phyloP scores from a whole-genome alignment of 129 eudicot species.

The Mikania micrantha region DNA sequence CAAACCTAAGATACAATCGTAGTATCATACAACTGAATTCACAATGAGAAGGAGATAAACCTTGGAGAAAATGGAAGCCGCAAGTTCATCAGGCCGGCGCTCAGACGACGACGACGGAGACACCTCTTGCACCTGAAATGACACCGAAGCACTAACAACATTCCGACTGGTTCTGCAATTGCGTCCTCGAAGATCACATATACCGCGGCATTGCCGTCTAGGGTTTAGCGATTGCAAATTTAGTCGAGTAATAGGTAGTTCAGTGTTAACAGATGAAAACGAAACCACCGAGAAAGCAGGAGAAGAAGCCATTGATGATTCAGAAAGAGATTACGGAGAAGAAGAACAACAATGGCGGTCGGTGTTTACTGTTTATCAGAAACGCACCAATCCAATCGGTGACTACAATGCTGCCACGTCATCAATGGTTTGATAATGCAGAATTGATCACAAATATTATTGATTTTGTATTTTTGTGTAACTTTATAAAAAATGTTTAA shows the following conservation, averaged over 20 bases:
- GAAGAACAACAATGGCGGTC: background rate
- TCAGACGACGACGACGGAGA: conserved; percentile 23
- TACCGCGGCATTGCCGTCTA: conserved; percentile 9
- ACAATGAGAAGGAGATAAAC: conserved; percentile 19
- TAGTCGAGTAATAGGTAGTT: background rate
- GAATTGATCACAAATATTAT: background rate
- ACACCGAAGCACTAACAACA: conserved; percentile 31
- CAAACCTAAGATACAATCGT: too few species aligned
- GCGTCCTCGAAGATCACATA: conserved; percentile 11
- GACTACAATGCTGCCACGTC: conserved; percentile 20
- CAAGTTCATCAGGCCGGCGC: conserved; percentile 44
- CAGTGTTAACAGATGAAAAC: conserved; percentile 7
- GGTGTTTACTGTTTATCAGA: background rate
- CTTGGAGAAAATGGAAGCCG: conserved; percentile 43
- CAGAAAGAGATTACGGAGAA: background rate
- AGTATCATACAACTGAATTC: background rate
- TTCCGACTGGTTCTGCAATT: conserved; percentile 2
- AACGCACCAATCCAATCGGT: background rate
- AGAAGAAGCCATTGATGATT: conserved; percentile 29
- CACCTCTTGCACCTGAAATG: conserved; percentile 34
- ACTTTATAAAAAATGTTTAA: too few species aligned
- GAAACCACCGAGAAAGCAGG: conserved; percentile 24
- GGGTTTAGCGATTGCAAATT: conserved; percentile 12
- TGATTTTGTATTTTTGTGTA: background rate
- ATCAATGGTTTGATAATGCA: too few species aligned